Evolutionary conservation across 192 early-diverging fungal species (phyloP), one percentile per base, ranked within the genome.

Genomic region (Entomortierella lignicola): DNA sequence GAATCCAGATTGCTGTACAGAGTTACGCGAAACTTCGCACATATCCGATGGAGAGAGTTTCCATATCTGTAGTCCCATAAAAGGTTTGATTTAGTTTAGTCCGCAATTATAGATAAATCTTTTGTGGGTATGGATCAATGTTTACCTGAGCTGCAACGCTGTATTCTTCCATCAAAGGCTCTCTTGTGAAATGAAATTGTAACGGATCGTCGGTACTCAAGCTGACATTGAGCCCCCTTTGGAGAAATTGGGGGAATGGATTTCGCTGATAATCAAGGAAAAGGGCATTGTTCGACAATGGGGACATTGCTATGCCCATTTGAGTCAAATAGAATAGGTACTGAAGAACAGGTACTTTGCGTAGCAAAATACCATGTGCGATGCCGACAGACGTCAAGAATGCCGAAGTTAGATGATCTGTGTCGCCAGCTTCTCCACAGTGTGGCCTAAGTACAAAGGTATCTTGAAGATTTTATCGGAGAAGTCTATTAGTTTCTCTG

Each of bases 91-190:
- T 47, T 31, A 53, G 41, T 29, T 11, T 29, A 4, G 72, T 55
- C 7, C 17, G 26, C 69, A 34, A 10, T 20, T 8, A 30, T 31
- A 58, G 0, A 30, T 23, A 60, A 68, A 63, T 18, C 55, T 21
- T 41, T 17, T 17, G 26, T 29, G 17, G 10, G 20, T 25, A 23
- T 23, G 23, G 5, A 60, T 25, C 2, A 20, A 47, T 15, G 17
- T 61, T 51, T 59, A 91, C 89, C 88, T 97, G 95, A 32, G 95
- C 93, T 2, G 94, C 96, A 0, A 97, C 93, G 66, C 93, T 94
- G 81, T 95, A 98, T 77, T 98, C 97, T 77, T 98, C 97, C 82
- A 97, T 98, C 80, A 98, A 68, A 0, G 97, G 97, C 77, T 98
- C 97, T 73, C 94, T 96, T 11, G 97, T 98, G 60, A 94, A 96